Evolutionary conservation across 2,329 filamentous ascomycete genomes (phyloP).

Genomic region (Xylariaceae sp.): DNA sequence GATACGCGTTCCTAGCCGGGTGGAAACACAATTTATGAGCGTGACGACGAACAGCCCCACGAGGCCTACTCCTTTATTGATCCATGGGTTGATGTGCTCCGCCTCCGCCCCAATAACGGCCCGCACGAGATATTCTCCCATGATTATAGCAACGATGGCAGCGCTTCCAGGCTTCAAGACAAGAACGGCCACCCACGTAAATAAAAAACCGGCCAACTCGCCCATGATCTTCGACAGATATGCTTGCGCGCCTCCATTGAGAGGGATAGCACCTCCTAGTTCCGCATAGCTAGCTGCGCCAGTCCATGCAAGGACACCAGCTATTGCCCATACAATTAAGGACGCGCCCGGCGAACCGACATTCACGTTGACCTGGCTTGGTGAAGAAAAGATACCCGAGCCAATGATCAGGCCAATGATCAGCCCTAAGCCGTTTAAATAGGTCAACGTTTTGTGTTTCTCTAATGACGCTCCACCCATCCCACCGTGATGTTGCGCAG

Average conservation of each 20-base stretch:
- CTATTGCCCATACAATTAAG: constrained; percentile 88
- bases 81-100: constrained; percentile 80
- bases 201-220: constrained; percentile 89
- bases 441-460: constrained; percentile 94
- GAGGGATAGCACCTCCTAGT: constrained; percentile 89
- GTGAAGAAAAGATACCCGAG: constrained; percentile 94
- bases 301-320: constrained; percentile 94
- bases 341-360: constrained; percentile 90
- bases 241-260: constrained; percentile 93
- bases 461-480: constrained; percentile 82
- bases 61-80: constrained; percentile 87
- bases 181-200: constrained; percentile 93
- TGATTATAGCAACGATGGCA: constrained; percentile 96
- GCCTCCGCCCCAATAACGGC: constrained; percentile 87
- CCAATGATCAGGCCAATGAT: constrained; percentile 95
- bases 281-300: constrained; percentile 95
- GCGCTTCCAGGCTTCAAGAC: constrained; percentile 93
- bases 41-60: constrained; percentile 78
- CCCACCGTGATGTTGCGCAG: constrained; percentile 54
- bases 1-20: constrained; percentile 81
- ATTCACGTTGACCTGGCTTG: constrained; percentile 89
- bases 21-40: constrained; percentile 87
- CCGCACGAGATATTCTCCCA: constrained; percentile 94
- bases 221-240: constrained; percentile 97
- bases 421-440: constrained; percentile 88